A percentile compares a stretch with the other conserved stretches of the same genome.
phyloP scores from a whole-genome alignment of 2,329 filamentous ascomycete genomes.

The Colletotrichum higginsianum region DNA sequence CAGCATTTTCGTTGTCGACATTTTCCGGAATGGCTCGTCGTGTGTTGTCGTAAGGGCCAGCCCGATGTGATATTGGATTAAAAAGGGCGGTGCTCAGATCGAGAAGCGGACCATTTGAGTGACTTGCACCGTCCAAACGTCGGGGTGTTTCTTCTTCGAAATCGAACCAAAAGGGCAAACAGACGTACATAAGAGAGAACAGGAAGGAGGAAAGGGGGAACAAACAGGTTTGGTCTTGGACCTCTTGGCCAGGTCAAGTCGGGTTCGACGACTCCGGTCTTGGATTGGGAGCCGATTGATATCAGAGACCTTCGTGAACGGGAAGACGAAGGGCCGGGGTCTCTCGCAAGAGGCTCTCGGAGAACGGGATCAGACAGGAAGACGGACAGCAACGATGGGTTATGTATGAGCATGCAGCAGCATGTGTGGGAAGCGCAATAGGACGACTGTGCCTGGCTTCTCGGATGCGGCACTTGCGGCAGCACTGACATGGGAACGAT shows the following conservation, averaged over 20 bases:
- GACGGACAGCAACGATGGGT: constrained; percentile 9
- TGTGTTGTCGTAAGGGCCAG: constrained; percentile 26
- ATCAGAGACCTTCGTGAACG: constrained; percentile 15
- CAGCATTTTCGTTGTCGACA: constrained; percentile 23
- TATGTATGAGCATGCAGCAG: constrained; percentile 34
- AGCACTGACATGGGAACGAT: constrained; percentile 40
- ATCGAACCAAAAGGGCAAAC: background rate
- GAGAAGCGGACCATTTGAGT: constrained; percentile 7
- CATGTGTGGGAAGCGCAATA: constrained; percentile 14
- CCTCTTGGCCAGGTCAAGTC: constrained; percentile 20
- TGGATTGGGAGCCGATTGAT: constrained; percentile 32
- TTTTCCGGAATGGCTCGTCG: constrained; percentile 11
- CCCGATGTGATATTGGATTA: constrained; percentile 7
- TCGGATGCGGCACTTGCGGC: constrained; percentile 39
- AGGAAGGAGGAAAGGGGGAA: constrained; percentile 20
- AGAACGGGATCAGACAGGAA: background rate
- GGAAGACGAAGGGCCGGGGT: constrained; percentile 22
- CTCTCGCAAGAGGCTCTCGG: constrained; percentile 31
- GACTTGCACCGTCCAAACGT: constrained; percentile 1
- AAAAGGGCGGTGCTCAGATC: constrained; percentile 5
- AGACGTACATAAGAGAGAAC: background rate
- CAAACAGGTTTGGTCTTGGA: constrained; percentile 33
- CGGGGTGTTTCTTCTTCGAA: background rate
- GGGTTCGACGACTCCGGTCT: constrained; percentile 28
- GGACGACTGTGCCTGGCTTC: constrained; percentile 17